phyloP scores from a whole-genome alignment of 116 monocot species.

The Zostera marina region DNA sequence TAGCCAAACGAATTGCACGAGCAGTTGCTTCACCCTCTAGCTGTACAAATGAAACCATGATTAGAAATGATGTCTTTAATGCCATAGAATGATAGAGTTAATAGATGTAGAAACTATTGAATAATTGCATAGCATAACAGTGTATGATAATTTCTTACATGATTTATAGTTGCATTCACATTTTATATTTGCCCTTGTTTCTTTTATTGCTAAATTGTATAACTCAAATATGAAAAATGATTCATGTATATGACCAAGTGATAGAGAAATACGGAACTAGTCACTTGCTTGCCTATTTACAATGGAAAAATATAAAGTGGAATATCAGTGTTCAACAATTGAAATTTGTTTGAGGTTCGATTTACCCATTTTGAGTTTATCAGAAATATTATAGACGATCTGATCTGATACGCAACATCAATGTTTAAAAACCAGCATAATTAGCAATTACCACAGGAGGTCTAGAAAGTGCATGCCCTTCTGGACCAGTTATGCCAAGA shows the following conservation, averaged over 20 bases:
- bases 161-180: no score
- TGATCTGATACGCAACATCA: neutral
- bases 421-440: neutral
- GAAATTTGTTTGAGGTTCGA: no score
- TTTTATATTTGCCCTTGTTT: no score
- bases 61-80: neutral
- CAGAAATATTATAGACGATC: neutral
- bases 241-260: no score
- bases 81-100: neutral
- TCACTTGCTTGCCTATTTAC: no score
- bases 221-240: no score
- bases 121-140: neutral
- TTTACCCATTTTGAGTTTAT: no score
- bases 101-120: neutral
- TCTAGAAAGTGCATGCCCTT: constrained; percentile 95
- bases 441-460: constrained; percentile 58
- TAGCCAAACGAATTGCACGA: constrained; percentile 80
- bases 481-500: constrained; percentile 91
- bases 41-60: constrained; percentile 21
- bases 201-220: no score
- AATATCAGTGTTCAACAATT: no score
- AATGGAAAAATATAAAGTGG: no score
- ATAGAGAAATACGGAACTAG: no score
- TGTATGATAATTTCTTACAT: neutral
- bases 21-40: constrained; percentile 96